Evolutionary conservation across 179 eudicot species (phyloP).

Genomic region (Sideroxylon spinosum): DNA sequence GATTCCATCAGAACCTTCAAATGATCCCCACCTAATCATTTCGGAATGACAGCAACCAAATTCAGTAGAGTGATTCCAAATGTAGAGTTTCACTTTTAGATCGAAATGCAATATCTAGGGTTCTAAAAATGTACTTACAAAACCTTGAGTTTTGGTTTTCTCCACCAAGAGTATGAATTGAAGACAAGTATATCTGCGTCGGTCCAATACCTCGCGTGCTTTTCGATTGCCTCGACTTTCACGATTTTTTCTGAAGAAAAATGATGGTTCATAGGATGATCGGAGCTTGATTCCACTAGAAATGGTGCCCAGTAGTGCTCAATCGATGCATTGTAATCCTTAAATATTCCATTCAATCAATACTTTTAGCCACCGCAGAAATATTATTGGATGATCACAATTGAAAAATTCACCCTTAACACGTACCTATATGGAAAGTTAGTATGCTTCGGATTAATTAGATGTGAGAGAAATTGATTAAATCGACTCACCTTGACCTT

Average conservation of each 20-base stretch:
- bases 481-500: conserved; percentile 3
- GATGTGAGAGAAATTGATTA: too few species aligned
- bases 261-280: conserved; percentile 6
- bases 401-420: too few species aligned
- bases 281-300: conserved; percentile 14
- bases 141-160: not conserved
- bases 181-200: conserved; percentile 13
- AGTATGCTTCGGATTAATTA: too few species aligned
- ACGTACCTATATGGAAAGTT: too few species aligned
- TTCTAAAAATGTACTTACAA: conserved; percentile 8
- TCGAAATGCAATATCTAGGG: not conserved
- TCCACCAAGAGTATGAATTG: conserved; percentile 7
- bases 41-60: not conserved
- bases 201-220: conserved; percentile 13
- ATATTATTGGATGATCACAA: too few species aligned
- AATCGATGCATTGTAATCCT: conserved; percentile 15
- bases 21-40: conserved; percentile 48
- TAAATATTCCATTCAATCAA: not conserved
- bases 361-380: not conserved
- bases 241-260: not conserved
- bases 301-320: conserved; percentile 16
- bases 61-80: not conserved
- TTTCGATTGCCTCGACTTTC: not conserved
- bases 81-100: not conserved
- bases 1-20: conserved; percentile 35